Percentiles rank a stretch among this genome's conserved stretches.
phyloP scores from a whole-genome alignment of 2,329 filamentous ascomycete genomes.

The Sporothrix euskadiensis region DNA sequence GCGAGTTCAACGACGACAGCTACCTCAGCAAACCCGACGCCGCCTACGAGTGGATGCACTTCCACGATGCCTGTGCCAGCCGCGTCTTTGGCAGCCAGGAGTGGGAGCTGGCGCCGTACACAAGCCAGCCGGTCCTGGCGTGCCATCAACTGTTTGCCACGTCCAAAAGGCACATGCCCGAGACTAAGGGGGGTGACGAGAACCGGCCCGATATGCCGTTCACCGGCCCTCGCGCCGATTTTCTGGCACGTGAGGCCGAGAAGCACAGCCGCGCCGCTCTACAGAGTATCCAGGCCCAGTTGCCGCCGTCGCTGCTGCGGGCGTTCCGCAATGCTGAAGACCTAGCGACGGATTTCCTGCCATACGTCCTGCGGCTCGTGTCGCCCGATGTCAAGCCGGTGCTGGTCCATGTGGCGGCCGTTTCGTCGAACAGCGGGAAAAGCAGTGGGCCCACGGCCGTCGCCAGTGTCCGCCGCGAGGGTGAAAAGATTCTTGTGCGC shows the following conservation, averaged over 20 bases:
- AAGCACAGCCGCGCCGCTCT: constrained; percentile 77
- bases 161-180: constrained; percentile 54
- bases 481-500: constrained; percentile 77
- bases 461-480: constrained; percentile 84
- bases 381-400: constrained; percentile 91
- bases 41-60: constrained; percentile 93
- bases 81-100: constrained; percentile 81
- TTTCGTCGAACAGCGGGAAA: constrained; percentile 35
- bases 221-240: constrained; percentile 78
- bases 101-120: constrained; percentile 87
- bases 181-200: constrained; percentile 46
- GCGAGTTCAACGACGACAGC: constrained; percentile 90
- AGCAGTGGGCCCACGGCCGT: constrained; percentile 55
- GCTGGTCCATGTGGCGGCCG: constrained; percentile 66
- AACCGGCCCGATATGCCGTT: constrained; percentile 64
- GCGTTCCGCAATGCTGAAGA: constrained; percentile 77
- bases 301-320: constrained; percentile 70
- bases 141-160: constrained; percentile 91
- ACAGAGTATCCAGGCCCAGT: constrained; percentile 68
- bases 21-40: constrained; percentile 82
- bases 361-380: constrained; percentile 79
- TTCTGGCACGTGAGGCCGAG: constrained; percentile 73
- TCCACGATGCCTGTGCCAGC: constrained; percentile 81
- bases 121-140: constrained; percentile 81
- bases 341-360: constrained; percentile 78